Percentiles rank a stretch among this genome's conserved stretches.
phyloP scores from a whole-genome alignment of 1,284 basidiomycete genomes.

The Pascua guehoae region DNA sequence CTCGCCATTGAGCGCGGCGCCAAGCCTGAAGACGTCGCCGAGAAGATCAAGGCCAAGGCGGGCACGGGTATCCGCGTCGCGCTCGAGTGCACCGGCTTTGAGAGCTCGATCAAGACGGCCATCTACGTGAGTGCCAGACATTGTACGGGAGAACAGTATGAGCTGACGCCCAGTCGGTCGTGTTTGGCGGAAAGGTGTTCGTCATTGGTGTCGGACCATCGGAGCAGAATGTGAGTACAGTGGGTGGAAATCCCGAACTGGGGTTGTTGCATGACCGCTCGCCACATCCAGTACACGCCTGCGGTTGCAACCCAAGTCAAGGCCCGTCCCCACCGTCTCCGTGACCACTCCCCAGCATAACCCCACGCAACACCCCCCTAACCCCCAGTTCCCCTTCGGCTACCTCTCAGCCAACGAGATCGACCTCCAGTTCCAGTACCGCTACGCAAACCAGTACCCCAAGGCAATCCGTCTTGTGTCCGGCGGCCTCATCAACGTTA shows the following conservation, averaged over 20 bases:
- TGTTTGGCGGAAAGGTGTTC: conserved; percentile 53
- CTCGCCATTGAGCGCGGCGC: conserved; percentile 40
- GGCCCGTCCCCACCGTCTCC: too few species aligned
- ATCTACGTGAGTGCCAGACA: conserved; percentile 55
- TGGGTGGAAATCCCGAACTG: neutral
- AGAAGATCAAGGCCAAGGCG: conserved; percentile 41
- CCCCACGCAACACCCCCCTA: neutral
- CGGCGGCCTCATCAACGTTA: conserved; percentile 76
- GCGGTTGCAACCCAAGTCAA: too few species aligned
- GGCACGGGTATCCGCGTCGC: conserved; percentile 41
- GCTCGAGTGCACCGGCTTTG: conserved; percentile 67
- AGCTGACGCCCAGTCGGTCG: conserved; percentile 42
- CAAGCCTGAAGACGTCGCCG: conserved; percentile 38
- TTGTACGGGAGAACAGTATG: neutral
- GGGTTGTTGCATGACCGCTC: too few species aligned
- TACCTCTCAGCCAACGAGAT: conserved; percentile 55
- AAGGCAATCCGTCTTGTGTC: conserved; percentile 77
- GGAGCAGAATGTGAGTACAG: conserved; percentile 38
- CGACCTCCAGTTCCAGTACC: conserved; percentile 54
- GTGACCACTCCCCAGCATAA: too few species aligned
- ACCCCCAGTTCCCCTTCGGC: conserved; percentile 51
- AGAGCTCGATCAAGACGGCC: conserved; percentile 79
- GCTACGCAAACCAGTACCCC: conserved; percentile 59
- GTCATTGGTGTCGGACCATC: conserved; percentile 56
- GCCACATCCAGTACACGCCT: neutral